Evolutionary conservation across 805 yeast genomes (phyloP).

Genomic region (Yamadazyma sp.): DNA sequence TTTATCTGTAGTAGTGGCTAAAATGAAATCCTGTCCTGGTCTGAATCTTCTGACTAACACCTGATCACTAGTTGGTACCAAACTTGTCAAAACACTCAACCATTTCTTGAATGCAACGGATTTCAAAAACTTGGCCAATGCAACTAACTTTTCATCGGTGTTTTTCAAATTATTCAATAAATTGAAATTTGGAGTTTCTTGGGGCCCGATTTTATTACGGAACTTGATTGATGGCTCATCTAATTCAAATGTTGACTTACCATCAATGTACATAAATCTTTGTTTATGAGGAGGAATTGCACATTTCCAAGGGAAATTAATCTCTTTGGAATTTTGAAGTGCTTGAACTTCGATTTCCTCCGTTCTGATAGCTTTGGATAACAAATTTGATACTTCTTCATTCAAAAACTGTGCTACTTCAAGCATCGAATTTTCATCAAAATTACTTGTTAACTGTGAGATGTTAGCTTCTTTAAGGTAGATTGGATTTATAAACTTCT

Average conservation of each 20-base stretch:
- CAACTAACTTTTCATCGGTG: conserved; percentile 43
- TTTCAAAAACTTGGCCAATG: conserved; percentile 56
- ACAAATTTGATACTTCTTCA: conserved; percentile 38
- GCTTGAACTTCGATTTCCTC: conserved; percentile 60
- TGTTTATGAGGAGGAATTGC: conserved; percentile 95
- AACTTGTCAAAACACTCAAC: conserved; percentile 58
- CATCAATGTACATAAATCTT: conserved; percentile 79
- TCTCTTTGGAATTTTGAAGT: conserved; percentile 56
- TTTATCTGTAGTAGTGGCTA: conserved; percentile 68
- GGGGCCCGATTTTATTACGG: conserved; percentile 37
- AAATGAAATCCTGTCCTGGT: conserved; percentile 90
- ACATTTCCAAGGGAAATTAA: conserved; percentile 76
- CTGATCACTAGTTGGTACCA: conserved; percentile 63
- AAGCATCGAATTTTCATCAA: conserved; percentile 66
- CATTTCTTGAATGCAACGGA: conserved; percentile 67
- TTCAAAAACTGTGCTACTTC: conserved; percentile 65
- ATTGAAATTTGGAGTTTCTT: conserved; percentile 56
- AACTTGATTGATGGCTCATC: conserved; percentile 29
- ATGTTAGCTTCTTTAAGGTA: conserved; percentile 41
- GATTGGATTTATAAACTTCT: conserved; percentile 53
- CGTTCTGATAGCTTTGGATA: conserved; percentile 35
- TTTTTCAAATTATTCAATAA: conserved; percentile 18
- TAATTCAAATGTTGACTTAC: conserved; percentile 38
- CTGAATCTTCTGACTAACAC: conserved; percentile 80
- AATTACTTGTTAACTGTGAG: conserved; percentile 44